Evolutionary conservation across 2,329 filamentous ascomycete genomes (phyloP), one percentile per base, ranked within the genome.

Genomic region (Claviceps africana): DNA sequence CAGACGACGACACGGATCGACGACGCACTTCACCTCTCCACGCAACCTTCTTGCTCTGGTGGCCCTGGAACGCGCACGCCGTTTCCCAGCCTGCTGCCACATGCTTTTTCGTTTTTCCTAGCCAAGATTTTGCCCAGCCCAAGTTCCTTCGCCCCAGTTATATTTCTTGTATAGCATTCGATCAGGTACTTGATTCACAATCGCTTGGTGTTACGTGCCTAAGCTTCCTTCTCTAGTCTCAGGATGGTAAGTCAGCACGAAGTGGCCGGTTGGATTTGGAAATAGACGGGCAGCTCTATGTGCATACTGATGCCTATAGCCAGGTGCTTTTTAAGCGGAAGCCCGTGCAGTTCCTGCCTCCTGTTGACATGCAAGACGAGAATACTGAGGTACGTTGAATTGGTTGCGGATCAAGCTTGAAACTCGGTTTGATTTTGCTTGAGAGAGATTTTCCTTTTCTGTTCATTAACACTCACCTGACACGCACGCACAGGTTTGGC

Each of bases 241-340:
- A 47, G 43, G 49, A 55, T 56, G 54, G 54, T 58, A 56, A 48
- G 50, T 51, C 13, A 11, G 3, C n/a, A 33, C 35, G n/a, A 39
- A 7, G 30, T 31, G 30, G 1, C n/a, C 44, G 11, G 19, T 21
- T 15, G 9, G 31, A 46, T 49, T 30, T 42, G 43, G 6, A 1
- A 33, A 9, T 15, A 15, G 9, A 48, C 21, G 46, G 10, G 45
- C 9, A 22, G n/a, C 48, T 17, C 13, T 25, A 19, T 2, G 6
- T 28, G 39, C 44, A n/a, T 49, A 53, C 53, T 54, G 31, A 44
- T 56, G 56, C 33, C 57, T 49, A 37, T 39, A 47, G 33, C 31
- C 54, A 97, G 91, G 91, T 98, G 61, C 78, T 95, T 58, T 96
- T 87, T 70, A 97, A 97, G 74, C 82, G 93, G 62, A 97, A 97